Evolutionary conservation across 73 alveolate species (phyloP).

Genomic region (Uronychia setigera): DNA sequence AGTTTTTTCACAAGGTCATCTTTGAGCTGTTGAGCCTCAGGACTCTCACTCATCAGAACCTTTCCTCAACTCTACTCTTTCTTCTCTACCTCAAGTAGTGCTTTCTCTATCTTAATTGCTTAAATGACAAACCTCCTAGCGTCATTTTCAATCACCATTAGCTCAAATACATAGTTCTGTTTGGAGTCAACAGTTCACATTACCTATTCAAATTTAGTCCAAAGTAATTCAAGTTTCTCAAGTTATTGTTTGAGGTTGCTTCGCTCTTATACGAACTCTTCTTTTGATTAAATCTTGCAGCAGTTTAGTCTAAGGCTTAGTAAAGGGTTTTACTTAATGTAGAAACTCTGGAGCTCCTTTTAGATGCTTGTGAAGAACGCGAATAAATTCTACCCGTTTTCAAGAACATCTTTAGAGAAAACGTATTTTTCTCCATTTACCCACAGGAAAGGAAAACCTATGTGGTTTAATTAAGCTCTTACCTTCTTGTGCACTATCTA

Average conservation of each 20-base stretch:
- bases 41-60: constrained; percentile 59
- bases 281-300: constrained; percentile 15
- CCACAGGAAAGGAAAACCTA: constrained; percentile 84
- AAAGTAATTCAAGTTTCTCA: constrained; percentile 66
- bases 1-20: constrained; percentile 71
- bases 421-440: constrained; percentile 96
- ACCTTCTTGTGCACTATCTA: constrained; percentile 76
- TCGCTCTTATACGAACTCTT: constrained; percentile 38
- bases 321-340: constrained; percentile 47
- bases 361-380: constrained; percentile 51
- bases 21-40: constrained; percentile 3
- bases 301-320: constrained; percentile 20
- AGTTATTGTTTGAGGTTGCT: constrained; percentile 28
- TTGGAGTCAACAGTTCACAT: constrained; percentile 65
- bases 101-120: constrained; percentile 95
- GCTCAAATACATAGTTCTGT: constrained; percentile 88
- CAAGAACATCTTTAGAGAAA: constrained; percentile 91
- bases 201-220: constrained; percentile 81
- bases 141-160: constrained; percentile 93
- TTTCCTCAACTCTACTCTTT: constrained; percentile 85
- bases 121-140: constrained; percentile 89
- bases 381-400: constrained; percentile 78
- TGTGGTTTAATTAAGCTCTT: constrained; percentile 21
- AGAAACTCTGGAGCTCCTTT: constrained; percentile 39
- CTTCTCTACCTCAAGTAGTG: constrained; percentile 78